Evolutionary conservation across 148 eudicot genomes (phyloP).

Genomic region (Hydrangea macrophylla): DNA sequence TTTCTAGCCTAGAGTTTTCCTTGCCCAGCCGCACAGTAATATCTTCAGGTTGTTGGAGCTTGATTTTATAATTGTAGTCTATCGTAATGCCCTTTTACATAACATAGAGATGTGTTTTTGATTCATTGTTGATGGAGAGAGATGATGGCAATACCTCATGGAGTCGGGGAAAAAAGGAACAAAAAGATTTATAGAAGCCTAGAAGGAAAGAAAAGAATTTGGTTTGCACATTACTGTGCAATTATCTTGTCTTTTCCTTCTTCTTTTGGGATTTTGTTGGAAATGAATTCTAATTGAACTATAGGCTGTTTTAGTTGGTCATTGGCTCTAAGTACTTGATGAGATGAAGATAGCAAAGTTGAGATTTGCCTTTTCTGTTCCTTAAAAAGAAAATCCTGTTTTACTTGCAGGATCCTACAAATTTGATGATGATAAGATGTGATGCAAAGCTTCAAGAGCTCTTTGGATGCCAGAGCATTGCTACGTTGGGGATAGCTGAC

Average conservation of each 20-base stretch:
- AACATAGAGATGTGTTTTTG: not conserved
- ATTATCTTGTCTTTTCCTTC: not conserved
- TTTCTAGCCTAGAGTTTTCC: not conserved
- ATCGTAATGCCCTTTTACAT: not conserved
- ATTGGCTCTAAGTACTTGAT: not conserved
- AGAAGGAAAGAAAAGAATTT: not conserved
- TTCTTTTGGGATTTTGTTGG: not conserved
- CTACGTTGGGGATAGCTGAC: conserved; percentile 58
- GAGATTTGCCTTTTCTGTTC: not conserved
- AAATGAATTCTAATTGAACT: not conserved
- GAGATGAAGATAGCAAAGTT: not conserved
- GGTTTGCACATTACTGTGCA: not conserved
- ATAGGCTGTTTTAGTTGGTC: not conserved
- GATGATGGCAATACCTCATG: too few species aligned
- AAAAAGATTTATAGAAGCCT: not conserved
- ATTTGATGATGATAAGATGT: conserved; percentile 45
- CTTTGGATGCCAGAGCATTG: conserved; percentile 63
- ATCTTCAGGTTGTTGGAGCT: not conserved
- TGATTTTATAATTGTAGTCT: not conserved
- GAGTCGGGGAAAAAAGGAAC: not conserved
- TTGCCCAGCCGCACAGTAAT: not conserved
- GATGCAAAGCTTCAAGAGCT: conserved; percentile 77
- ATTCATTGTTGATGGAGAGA: too few species aligned
- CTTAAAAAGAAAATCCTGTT: too few species aligned
- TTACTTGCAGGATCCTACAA: conserved; percentile 55